Evolutionary conservation across 495 filamentous ascomycete genomes (phyloP), one percentile per base, ranked within the genome.

Genomic region (Tetracladium setigerum): DNA sequence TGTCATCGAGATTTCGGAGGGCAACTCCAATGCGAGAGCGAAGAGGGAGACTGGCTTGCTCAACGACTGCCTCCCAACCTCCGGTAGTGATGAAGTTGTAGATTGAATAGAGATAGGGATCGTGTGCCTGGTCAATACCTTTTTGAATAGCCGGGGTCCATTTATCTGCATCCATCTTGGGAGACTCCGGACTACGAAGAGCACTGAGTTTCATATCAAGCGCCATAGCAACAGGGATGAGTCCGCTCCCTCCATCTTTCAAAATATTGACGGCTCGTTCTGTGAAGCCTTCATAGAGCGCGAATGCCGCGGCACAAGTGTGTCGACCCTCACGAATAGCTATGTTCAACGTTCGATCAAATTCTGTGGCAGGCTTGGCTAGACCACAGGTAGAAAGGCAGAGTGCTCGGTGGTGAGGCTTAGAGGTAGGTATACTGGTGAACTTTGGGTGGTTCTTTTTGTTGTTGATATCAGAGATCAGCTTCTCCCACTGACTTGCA

Each of bases 21-120:
- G 94, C 92, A 9, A 96, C 82, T 22, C 84, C 87, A 32, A 94
- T 74, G 11, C 94, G 87, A 52, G 95, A 87, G 35, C 78, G 78
- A 12, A 97, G 74, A 0, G 92, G 88, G 0, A 98, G 74, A 27
- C 88, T 87, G 4, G 73, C 70, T 60, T 96, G 89, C 41, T 86
- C 76, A 46, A 87, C 78, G 16, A 97, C 87, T 10, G 78, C 78
- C 22, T 78, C 69, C 92, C 92, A 97, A 60, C 94, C 78, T 7
- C 88, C 88, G 17, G 84, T 89, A 41, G 86, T 82, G 41, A 96
- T 88, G 43, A 89, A 81, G n/a, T 87, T 82, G n/a, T 95, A 84
- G 44, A 98, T 84, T 0, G 90, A 89, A 41, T 89, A 81, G 9
- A 92, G 77, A 58, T 95, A 96, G 0, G 89, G 87, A 54, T 98